These are phyloP conservation scores for Talaromyces sp. DNA, from an alignment of 2,329 filamentous ascomycete species.

Conservation along the genomic window DNA sequence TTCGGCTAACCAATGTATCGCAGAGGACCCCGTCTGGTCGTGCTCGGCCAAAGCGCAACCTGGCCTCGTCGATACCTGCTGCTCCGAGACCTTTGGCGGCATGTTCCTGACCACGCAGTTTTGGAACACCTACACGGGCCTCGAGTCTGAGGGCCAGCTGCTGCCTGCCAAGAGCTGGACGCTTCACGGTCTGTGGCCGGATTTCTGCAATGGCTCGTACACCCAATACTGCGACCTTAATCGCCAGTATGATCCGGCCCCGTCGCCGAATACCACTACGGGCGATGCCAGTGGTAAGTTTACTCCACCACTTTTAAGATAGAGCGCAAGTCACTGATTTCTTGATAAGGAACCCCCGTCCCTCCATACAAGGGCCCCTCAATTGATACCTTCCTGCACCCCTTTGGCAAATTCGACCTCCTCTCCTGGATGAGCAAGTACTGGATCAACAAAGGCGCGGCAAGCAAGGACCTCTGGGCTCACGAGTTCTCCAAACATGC, in stretches of 20 bases:
- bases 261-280: conserved; percentile 59
- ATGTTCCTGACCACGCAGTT: conserved; percentile 58
- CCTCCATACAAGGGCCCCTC: conserved; percentile 53
- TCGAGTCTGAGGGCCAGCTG: conserved; percentile 52
- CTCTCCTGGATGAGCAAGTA: conserved; percentile 61
- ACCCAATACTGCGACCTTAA: conserved; percentile 62
- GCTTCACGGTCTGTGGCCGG: conserved; percentile 55
- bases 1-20: conserved; percentile 7
- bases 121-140: conserved; percentile 60
- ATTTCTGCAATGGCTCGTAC: conserved; percentile 52
- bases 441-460: conserved; percentile 55
- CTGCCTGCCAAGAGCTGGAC: conserved; percentile 54
- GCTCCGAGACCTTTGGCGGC: conserved; percentile 59
- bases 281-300: conserved; percentile 44
- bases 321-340: not conserved
- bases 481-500: conserved; percentile 65
- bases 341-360: conserved; percentile 40
- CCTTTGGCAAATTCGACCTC: conserved; percentile 54
- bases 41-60: conserved; percentile 44
- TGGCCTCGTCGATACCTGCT: conserved; percentile 54
- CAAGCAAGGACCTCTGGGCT: conserved; percentile 58
- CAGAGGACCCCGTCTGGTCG: conserved; percentile 33
- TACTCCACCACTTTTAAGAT: not conserved
- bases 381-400: conserved; percentile 54
- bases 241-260: conserved; percentile 59